These are phyloP conservation scores for Parachaetomium inaequale DNA, from an alignment of 495 filamentous ascomycete species.

Conservation along the genomic window DNA sequence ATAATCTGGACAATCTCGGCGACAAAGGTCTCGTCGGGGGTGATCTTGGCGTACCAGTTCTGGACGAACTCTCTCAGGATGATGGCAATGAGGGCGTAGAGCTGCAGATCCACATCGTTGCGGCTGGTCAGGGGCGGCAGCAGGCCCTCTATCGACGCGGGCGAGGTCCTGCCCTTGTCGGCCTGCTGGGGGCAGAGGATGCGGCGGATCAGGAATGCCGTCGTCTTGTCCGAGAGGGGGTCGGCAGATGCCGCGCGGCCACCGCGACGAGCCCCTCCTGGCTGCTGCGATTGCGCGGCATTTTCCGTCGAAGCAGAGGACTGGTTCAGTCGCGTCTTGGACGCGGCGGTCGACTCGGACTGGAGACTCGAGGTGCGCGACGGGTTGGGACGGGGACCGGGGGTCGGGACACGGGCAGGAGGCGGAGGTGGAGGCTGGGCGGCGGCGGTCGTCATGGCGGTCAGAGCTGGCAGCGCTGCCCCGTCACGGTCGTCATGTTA, in stretches of 20 bases:
- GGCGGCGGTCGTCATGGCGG: slow-evolving; percentile 28
- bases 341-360: slow-evolving; percentile 9
- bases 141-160: slow-evolving; percentile 63
- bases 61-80: slow-evolving; percentile 84
- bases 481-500: slow-evolving; percentile 12
- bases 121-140: slow-evolving; percentile 88
- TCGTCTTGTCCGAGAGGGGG: slow-evolving; percentile 51
- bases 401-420: slow-evolving; percentile 27
- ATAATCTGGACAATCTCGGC: slow-evolving; percentile 84
- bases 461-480: slow-evolving; percentile 5
- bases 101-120: slow-evolving; percentile 84
- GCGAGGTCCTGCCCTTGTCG: slow-evolving; percentile 43
- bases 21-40: slow-evolving; percentile 79
- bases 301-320: slow-evolving; percentile 2
- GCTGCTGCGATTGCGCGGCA: background rate
- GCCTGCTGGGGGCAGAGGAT: slow-evolving; percentile 48
- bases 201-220: slow-evolving; percentile 49
- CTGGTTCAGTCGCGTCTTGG: slow-evolving; percentile 9
- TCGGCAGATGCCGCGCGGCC: slow-evolving; percentile 34
- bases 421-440: slow-evolving; percentile 22
- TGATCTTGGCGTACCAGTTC: slow-evolving; percentile 90
- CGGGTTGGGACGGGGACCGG: slow-evolving; percentile 15
- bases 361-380: slow-evolving; percentile 18
- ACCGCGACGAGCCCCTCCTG: slow-evolving; percentile 27
- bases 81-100: slow-evolving; percentile 87